phyloP scores from a whole-genome alignment of 345 rosid genomes.

The Lumnitzera littorea region DNA sequence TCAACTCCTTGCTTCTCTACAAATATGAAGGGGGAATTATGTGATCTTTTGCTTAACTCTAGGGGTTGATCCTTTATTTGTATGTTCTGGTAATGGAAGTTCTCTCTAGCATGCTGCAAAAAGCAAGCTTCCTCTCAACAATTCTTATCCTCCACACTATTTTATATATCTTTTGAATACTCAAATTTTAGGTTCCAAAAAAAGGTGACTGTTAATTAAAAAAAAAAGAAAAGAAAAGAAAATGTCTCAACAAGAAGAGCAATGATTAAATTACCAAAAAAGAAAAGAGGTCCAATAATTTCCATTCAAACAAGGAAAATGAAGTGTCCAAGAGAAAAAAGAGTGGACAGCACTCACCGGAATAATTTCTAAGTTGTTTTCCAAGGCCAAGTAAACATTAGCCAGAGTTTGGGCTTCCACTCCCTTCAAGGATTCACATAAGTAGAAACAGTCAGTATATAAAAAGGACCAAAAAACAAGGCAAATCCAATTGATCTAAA shows the following conservation, averaged over 20 bases:
- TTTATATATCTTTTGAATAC: background rate
- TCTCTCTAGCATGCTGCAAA: too few species aligned
- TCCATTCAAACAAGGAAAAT: background rate
- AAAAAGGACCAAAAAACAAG: constrained; percentile 1
- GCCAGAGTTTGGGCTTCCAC: constrained; percentile 99
- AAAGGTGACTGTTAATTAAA: background rate
- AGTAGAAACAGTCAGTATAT: background rate
- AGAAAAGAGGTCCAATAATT: background rate
- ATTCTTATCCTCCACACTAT: too few species aligned
- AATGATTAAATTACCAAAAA: constrained; percentile 1
- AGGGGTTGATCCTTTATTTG: too few species aligned
- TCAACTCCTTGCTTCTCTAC: too few species aligned
- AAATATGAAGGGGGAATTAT: too few species aligned
- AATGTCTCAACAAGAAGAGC: background rate
- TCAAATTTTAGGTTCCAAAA: background rate
- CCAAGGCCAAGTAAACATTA: constrained; percentile 91
- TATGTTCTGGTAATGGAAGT: too few species aligned
- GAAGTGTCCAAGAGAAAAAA: background rate
- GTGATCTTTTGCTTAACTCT: too few species aligned
- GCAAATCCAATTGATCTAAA: background rate
- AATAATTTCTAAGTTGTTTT: constrained; percentile 89
- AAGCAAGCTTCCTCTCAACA: too few species aligned
- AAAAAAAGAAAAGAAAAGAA: background rate
- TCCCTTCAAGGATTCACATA: constrained; percentile 42
- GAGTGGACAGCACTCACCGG: constrained; percentile 52